Evolutionary conservation across 2,329 filamentous ascomycete species (phyloP).

Genomic region (Colletotrichum salicis): DNA sequence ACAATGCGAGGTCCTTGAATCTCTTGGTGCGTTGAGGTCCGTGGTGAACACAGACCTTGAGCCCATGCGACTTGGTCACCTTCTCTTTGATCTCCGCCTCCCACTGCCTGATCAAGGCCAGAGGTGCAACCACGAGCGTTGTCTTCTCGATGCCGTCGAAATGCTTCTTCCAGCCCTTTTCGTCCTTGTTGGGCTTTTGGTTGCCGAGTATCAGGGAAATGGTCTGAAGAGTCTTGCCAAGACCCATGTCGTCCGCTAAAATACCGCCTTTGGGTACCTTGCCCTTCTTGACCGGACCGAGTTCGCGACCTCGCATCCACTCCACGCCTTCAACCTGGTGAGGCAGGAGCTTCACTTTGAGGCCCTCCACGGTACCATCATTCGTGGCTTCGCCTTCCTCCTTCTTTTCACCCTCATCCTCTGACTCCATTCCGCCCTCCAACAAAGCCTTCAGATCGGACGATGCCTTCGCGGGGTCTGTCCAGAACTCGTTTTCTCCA

Average conservation of each 20-base stretch:
- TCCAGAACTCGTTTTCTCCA: slow-evolving; percentile 68
- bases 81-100: slow-evolving; percentile 91
- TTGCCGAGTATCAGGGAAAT: slow-evolving; percentile 90
- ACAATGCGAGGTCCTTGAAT: slow-evolving; percentile 79
- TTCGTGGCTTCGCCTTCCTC: slow-evolving; percentile 45
- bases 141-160: slow-evolving; percentile 76
- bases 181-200: slow-evolving; percentile 71
- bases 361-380: slow-evolving; percentile 74
- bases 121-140: slow-evolving; percentile 90
- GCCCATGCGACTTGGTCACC: slow-evolving; percentile 73
- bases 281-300: slow-evolving; percentile 84
- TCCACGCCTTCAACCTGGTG: slow-evolving; percentile 94
- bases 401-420: slow-evolving; percentile 66
- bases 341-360: slow-evolving; percentile 88
- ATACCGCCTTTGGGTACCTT: slow-evolving; percentile 91
- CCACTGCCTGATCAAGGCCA: slow-evolving; percentile 97
- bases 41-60: slow-evolving; percentile 91
- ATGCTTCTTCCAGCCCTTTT: slow-evolving; percentile 73
- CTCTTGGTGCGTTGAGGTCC: slow-evolving; percentile 86
- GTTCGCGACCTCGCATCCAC: slow-evolving; percentile 96
- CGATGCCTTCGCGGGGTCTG: slow-evolving; percentile 76
- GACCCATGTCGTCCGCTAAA: slow-evolving; percentile 95
- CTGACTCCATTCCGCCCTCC: slow-evolving; percentile 82
- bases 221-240: slow-evolving; percentile 96
- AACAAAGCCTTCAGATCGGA: slow-evolving; percentile 84